Percentiles rank a stretch among this genome's conserved stretches.
Conservation (phyloP, 148 eudicot species). For the Rhododendron vialii region DNA sequence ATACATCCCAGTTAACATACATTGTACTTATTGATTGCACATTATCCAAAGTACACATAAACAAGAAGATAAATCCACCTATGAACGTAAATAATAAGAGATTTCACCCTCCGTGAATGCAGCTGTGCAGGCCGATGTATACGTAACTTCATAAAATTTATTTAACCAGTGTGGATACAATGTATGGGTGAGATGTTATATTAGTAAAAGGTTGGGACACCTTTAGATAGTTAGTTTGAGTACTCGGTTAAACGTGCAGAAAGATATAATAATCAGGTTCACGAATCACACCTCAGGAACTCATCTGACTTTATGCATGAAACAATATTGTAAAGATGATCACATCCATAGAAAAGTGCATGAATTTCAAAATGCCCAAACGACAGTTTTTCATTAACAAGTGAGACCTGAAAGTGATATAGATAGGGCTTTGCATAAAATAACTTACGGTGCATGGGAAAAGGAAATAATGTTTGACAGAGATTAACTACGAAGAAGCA, state of each 20-base stretch:
- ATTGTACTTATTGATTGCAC: neutral
- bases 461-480: neutral
- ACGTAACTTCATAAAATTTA: neutral
- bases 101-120: neutral
- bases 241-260: neutral
- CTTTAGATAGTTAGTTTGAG: slow-evolving; percentile 2
- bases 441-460: neutral
- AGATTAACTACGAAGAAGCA: neutral
- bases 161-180: neutral
- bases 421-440: neutral
- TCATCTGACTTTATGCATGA: neutral
- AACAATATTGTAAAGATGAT: neutral
- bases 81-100: neutral
- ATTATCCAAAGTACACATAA: neutral
- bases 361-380: neutral
- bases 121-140: neutral
- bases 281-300: neutral
- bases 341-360: neutral
- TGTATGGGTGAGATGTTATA: neutral
- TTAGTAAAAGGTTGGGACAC: neutral
- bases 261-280: neutral
- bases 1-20: neutral
- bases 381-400: neutral
- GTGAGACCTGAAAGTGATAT: neutral
- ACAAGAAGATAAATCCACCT: neutral